Conservation (phyloP, 2,329 filamentous ascomycete species). For the Colletotrichum sp. region DNA sequence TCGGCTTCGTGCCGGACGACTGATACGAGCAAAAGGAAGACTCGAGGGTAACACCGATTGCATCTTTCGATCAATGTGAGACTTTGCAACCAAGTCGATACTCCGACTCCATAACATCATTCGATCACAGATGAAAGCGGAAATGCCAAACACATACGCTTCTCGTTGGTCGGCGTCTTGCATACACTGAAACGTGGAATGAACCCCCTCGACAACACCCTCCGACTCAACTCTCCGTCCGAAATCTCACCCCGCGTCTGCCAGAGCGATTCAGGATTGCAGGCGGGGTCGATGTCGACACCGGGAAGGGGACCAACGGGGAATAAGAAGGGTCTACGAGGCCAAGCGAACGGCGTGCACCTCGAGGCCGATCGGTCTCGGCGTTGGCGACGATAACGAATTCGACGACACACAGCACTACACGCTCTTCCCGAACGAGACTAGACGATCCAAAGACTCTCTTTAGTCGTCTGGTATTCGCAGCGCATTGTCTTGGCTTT, state of each 20-base stretch:
- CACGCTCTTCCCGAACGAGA: neutral
- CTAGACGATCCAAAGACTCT: neutral
- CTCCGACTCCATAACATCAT: neutral
- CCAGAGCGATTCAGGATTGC: neutral
- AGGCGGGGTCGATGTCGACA: neutral
- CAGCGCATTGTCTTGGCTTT: neutral
- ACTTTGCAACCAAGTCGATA: neutral
- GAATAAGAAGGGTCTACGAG: neutral
- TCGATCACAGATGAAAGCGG: neutral
- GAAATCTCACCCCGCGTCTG: neutral
- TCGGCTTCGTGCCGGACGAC: neutral
- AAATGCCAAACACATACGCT: neutral
- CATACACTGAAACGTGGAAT: constrained; percentile 16
- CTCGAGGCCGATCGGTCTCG: neutral
- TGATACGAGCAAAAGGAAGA: neutral
- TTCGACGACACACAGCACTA: neutral
- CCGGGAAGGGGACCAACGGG: neutral
- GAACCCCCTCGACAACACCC: neutral
- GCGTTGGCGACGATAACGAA: neutral
- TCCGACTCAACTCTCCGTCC: neutral
- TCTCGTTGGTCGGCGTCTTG: constrained; percentile 8
- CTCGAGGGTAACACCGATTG: neutral
- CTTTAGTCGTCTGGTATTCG: neutral
- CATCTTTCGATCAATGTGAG: neutral
- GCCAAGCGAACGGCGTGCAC: neutral